A percentile compares a stretch with the other conserved stretches of the same genome.
Evolutionary conservation across 805 yeast genomes (phyloP).

Genomic region (Brettanomyces custersianus): DNA sequence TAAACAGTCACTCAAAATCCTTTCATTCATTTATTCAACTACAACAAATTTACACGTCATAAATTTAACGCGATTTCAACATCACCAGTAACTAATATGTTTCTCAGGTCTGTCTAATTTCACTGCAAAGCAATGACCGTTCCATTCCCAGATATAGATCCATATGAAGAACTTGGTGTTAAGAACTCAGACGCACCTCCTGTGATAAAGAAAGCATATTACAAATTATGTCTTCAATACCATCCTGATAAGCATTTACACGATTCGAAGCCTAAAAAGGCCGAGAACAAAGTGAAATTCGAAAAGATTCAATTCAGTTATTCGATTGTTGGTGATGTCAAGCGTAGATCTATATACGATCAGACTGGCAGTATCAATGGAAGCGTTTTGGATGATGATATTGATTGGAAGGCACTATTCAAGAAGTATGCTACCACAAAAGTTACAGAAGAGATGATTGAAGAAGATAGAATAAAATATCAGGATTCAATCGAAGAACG

Average conservation of each 20-base stretch:
- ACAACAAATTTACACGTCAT: no score
- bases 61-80: no score
- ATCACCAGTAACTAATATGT: no score
- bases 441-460: constrained; percentile 57
- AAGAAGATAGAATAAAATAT: constrained; percentile 56
- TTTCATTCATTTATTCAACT: no score
- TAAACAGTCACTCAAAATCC: no score
- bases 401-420: constrained; percentile 55
- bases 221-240: constrained; percentile 49
- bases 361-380: constrained; percentile 57
- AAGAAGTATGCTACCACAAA: constrained; percentile 29
- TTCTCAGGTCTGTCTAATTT: no score
- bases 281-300: constrained; percentile 33
- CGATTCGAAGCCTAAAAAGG: constrained; percentile 20
- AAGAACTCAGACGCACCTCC: constrained; percentile 31
- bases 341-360: constrained; percentile 52
- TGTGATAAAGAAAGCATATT: constrained; percentile 59
- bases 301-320: constrained; percentile 71
- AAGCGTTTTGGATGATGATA: constrained; percentile 27
- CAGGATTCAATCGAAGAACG: constrained; percentile 53
- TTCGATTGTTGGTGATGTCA: constrained; percentile 51
- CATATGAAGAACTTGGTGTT: constrained; percentile 47
- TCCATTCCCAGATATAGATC: constrained; percentile 44
- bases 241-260: constrained; percentile 60
- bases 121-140: constrained; percentile 22